Conservation (phyloP, 352 stramenopile genomes). For the Peronospora destructor region DNA sequence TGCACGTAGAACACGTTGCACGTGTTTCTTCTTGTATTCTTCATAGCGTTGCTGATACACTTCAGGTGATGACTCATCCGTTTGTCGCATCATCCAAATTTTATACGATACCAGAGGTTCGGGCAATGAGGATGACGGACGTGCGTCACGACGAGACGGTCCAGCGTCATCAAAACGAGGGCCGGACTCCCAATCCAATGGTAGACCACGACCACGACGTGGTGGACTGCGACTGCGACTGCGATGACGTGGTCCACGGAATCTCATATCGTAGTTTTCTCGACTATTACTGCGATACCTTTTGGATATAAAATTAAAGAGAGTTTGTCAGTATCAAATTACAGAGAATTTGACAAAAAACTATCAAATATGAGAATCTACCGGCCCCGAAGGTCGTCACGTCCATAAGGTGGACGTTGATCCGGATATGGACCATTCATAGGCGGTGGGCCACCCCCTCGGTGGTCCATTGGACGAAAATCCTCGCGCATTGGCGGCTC, state of each 20-base stretch:
- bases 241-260: constrained; percentile 23
- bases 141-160: constrained; percentile 18
- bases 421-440: constrained; percentile 24
- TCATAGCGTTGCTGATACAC: constrained; percentile 83
- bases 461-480: constrained; percentile 34
- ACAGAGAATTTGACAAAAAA: neutral
- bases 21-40: constrained; percentile 86
- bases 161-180: constrained; percentile 22
- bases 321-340: neutral
- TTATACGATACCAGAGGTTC: constrained; percentile 83
- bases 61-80: constrained; percentile 70
- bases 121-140: constrained; percentile 35
- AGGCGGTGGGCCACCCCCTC: constrained; percentile 21
- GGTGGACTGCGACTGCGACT: constrained; percentile 32
- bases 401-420: constrained; percentile 18
- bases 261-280: constrained; percentile 29
- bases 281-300: constrained; percentile 31
- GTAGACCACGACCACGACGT: constrained; percentile 5
- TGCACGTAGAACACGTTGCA: constrained; percentile 65
- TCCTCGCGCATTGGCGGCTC: constrained; percentile 42
- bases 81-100: constrained; percentile 85
- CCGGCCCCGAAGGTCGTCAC: constrained; percentile 27
- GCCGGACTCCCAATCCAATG: constrained; percentile 20
- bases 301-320: neutral
- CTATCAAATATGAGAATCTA: constrained; percentile 1